Base-by-base conservation (phyloP, 495 filamentous ascomycete species). In the Tetracladium setigerum region DNA sequence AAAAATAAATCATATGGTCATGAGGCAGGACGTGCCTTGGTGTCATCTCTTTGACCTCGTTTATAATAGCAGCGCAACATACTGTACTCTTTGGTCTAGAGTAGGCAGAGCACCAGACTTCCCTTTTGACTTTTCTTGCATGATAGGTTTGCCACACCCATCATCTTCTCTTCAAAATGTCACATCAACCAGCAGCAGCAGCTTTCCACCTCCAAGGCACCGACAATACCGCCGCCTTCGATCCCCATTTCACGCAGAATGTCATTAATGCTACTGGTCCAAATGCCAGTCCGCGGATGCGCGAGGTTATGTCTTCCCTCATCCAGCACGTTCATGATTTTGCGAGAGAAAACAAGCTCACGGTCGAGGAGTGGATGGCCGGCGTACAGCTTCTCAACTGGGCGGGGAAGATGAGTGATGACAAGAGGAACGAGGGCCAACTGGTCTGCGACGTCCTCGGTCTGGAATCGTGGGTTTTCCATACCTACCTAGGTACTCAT, bases 381-480 rank as follows among this genome's bases (percentile, higher is more conserved):
- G 81, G 77, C 51, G 77, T 84, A 34, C 63, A 81, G 48, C 76
- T 82, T 59, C 62, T 83, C 49, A 83, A 82, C 58, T 71, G 69
- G 67, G 73, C 74, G 4, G 79, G 79, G 13, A 67, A 72, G 55
- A 68, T 75, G 66, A 75, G 70, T 49, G 56, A 63, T 47, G 64
- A 70, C 43, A 77, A 76, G 49, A 72, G 83, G 46, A 86, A 87
- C 67, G 87, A 94, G 69, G 71, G 82, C 32, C 86, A 89, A 68
- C 79, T 86, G 39, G 66, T 90, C 44, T 86, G 75, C 50, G 87
- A 89, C 58, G 76, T 94, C 27, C 76, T 89, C 48, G 87, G 87
- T 44, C 78, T 94, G 14, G 87, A 91, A 67, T 86, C 86, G 66
- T 73, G 62, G 52, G 68, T 58, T 37, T 30, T 14, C 32, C 30